Evolutionary conservation across 2,329 filamentous ascomycete genomes (phyloP).

Genomic region (Ambrosiella xylebori): DNA sequence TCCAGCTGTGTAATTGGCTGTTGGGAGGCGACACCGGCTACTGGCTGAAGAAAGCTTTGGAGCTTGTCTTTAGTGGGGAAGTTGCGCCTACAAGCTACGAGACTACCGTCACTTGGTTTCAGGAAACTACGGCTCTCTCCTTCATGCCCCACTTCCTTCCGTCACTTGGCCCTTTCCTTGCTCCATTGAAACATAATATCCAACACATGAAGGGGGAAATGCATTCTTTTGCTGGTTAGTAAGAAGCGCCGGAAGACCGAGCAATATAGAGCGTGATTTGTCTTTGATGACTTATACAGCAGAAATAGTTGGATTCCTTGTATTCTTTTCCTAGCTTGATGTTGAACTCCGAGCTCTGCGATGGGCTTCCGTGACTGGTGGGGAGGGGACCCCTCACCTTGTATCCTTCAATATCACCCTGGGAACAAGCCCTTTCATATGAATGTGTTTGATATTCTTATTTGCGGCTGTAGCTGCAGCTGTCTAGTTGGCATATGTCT

Average conservation of each 20-base stretch:
- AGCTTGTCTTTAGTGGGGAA: not conserved
- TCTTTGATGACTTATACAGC: not conserved
- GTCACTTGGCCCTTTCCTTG: not conserved
- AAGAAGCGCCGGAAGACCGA: not conserved
- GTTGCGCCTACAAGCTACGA: not conserved
- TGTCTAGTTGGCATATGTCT: not conserved
- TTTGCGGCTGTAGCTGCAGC: not conserved
- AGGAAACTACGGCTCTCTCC: not conserved
- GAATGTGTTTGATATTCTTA: not conserved
- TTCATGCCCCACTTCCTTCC: not conserved
- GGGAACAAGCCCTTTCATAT: not conserved
- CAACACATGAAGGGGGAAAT: too few relatives aligned
- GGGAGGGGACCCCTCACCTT: not conserved
- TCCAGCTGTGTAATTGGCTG: constrained; percentile 6
- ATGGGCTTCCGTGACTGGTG: not conserved
- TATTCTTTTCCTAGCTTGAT: not conserved
- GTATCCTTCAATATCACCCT: not conserved
- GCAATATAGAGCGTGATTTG: not conserved
- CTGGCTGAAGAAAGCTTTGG: not conserved
- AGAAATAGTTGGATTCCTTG: not conserved
- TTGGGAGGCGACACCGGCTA: constrained; percentile 13
- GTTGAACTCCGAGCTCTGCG: not conserved
- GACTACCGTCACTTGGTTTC: not conserved
- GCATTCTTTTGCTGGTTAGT: too few relatives aligned
- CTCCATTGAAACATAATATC: too few relatives aligned